phyloP scores from a whole-genome alignment of 495 filamentous ascomycete genomes.

The Hyaloscypha finlandica region DNA sequence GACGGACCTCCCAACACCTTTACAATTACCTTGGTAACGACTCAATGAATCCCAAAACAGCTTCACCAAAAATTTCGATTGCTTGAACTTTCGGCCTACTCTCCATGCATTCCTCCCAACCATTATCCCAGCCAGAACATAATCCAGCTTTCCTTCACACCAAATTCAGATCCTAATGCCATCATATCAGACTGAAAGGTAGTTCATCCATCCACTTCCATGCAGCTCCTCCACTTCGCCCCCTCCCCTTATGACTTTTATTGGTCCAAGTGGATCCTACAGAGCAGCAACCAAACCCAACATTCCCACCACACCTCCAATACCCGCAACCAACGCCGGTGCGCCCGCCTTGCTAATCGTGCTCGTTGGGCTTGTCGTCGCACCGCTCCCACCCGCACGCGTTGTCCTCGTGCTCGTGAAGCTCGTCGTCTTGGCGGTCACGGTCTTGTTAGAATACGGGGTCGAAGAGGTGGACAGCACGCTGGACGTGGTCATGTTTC shows the following conservation, averaged over 20 bases:
- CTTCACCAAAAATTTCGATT: not conserved
- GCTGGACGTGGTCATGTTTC: not conserved
- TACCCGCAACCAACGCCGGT: not conserved
- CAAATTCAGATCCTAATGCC: not conserved
- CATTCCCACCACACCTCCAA: not conserved
- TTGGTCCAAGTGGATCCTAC: not conserved
- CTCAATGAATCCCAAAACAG: not conserved
- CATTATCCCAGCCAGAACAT: not conserved
- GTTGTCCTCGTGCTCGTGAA: slow-evolving; percentile 8
- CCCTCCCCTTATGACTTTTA: too few species aligned
- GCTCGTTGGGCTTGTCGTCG: not conserved
- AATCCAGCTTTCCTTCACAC: not conserved
- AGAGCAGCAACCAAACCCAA: not conserved
- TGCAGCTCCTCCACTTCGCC: not conserved
- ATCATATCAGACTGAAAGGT: not conserved
- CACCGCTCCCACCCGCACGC: not conserved
- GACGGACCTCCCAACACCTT: slow-evolving; percentile 58
- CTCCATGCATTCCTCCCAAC: not conserved
- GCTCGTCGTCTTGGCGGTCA: slow-evolving; percentile 4
- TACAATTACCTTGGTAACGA: slow-evolving; percentile 69
- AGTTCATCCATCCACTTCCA: not conserved
- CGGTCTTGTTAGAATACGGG: not conserved
- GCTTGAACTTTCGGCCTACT: not conserved
- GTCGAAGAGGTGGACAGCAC: not conserved
- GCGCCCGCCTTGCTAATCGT: not conserved